Conservation (phyloP, 2,329 filamentous ascomycete genomes). For the Xylariaceae sp. region DNA sequence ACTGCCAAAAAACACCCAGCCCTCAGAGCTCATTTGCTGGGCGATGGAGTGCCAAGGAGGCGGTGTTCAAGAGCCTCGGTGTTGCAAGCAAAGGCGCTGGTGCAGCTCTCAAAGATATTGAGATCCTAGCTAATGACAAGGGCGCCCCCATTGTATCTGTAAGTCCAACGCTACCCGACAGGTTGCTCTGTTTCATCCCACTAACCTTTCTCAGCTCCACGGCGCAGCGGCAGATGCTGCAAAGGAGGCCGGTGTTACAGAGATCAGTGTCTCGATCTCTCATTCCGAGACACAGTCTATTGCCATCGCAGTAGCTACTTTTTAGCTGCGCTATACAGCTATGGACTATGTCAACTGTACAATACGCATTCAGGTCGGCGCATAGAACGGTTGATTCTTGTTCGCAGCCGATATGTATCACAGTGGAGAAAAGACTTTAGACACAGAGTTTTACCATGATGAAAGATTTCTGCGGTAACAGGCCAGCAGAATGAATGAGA, state of each 20-base stretch:
- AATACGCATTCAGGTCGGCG: slow-evolving; percentile 10
- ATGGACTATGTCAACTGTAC: slow-evolving; percentile 5
- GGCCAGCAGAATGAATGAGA: too few relatives aligned
- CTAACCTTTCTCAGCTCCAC: slow-evolving; percentile 64
- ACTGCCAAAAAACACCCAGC: slow-evolving; percentile 75
- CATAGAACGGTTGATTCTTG: background rate
- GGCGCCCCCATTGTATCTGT: slow-evolving; percentile 83
- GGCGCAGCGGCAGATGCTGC: slow-evolving; percentile 80
- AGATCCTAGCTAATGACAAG: slow-evolving; percentile 75
- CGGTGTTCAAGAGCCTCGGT: slow-evolving; percentile 94
- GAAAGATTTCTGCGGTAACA: too few relatives aligned
- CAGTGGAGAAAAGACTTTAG: background rate
- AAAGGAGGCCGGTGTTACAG: slow-evolving; percentile 81
- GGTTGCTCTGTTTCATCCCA: slow-evolving; percentile 7
- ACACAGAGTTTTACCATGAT: background rate
- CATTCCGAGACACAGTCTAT: slow-evolving; percentile 94
- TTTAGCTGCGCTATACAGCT: slow-evolving; percentile 42
- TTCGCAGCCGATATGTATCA: slow-evolving; percentile 5
- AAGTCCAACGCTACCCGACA: slow-evolving; percentile 40
- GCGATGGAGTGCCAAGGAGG: slow-evolving; percentile 96
- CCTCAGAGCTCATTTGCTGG: slow-evolving; percentile 91
- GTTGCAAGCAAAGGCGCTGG: slow-evolving; percentile 84
- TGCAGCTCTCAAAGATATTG: slow-evolving; percentile 88
- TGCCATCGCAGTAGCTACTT: slow-evolving; percentile 82
- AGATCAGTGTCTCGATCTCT: slow-evolving; percentile 88